Percentiles rank a stretch among this genome's conserved stretches.
phyloP scores from a whole-genome alignment of 169 alveolate genomes.

The Eimeria tenella region DNA sequence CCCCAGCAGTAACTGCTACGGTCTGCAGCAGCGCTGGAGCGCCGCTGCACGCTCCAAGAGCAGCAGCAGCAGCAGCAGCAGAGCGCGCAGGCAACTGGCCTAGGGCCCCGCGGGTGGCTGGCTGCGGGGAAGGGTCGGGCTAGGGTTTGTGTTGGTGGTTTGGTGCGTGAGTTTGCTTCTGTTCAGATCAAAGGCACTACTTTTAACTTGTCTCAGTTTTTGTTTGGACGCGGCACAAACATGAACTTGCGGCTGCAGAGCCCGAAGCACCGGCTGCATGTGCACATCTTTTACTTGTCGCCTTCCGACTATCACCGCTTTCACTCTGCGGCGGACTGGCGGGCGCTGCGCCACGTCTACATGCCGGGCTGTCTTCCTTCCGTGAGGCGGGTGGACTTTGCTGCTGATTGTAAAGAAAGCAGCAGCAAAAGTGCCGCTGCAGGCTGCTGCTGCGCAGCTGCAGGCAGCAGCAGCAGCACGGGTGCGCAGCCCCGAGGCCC shows the following conservation, averaged over 20 bases:
- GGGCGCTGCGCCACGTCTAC: slow-evolving; percentile 7
- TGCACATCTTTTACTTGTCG: slow-evolving; percentile 31
- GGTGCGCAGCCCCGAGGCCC: background rate
- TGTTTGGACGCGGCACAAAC: slow-evolving; percentile 21
- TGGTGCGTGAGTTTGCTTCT: background rate
- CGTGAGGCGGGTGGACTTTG: background rate
- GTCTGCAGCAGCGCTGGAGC: too few relatives aligned
- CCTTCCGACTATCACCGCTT: slow-evolving; percentile 71
- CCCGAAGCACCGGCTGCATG: slow-evolving; percentile 59
- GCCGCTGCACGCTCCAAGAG: too few relatives aligned
- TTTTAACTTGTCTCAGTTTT: slow-evolving; percentile 20
- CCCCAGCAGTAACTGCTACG: too few relatives aligned
- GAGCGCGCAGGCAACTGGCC: too few relatives aligned
- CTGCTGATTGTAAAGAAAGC: background rate
- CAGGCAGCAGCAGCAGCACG: background rate
- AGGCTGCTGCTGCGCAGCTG: background rate
- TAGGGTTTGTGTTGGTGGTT: too few relatives aligned
- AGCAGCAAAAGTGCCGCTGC: background rate
- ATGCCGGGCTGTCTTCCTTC: slow-evolving; percentile 74
- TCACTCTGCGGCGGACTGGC: slow-evolving; percentile 75
- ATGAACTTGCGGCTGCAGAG: background rate
- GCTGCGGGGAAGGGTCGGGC: too few relatives aligned
- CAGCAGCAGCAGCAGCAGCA: too few relatives aligned
- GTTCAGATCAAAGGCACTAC: slow-evolving; percentile 59
- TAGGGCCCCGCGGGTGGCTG: too few relatives aligned